Base-by-base conservation (phyloP, 306 rosid species). In the Trifolium repens region DNA sequence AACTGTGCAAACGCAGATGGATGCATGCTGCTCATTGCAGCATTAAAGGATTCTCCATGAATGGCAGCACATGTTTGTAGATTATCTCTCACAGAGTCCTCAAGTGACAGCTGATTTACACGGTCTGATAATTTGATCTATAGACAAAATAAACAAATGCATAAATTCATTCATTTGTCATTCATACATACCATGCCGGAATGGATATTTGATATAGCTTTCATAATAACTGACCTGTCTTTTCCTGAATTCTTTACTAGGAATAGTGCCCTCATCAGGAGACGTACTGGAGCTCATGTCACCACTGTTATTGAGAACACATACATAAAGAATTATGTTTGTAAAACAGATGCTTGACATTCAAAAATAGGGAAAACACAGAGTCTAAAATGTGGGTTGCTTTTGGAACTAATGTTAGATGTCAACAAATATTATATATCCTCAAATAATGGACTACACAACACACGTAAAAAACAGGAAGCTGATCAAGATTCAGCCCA, bases 11-110 rank as follows among this genome's bases (percentile, higher is more conserved):
- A 77, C 53, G 93, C 91, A 54, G 93, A 76, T 64, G 98, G 97
- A 85, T 94, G 98, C 85, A 94, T 94, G 83, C 86, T 86, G 79
- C 81, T 82, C 82, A 94, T 91, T 44, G 89, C 89, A 47, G 91
- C 71, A 88, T 84, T 88, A 75, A 94, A 94, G n/a, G 94, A 81
- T 81, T 94, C 98, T 39, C 98, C 98, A 77, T 94, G 97, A 80
- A 90, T 90, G 52, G 91, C 84, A 59, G 96, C 88, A 78, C 96
- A 91, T 5, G 97, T 91, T 73, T 90, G 98, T 73, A 94, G 93
- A 80, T 94, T 94, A 69, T 91, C 97, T 72, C 85, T 87, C 74
- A 91, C 93, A 46, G 91, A 91, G 40, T 87, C 85, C 89, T 94
- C 98, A 17, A 94, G 81, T 14, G 93, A 89, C 73, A 94, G 60